phyloP scores from a whole-genome alignment of 768 basidiomycete genomes.

The Hirschioporus abietinus region DNA sequence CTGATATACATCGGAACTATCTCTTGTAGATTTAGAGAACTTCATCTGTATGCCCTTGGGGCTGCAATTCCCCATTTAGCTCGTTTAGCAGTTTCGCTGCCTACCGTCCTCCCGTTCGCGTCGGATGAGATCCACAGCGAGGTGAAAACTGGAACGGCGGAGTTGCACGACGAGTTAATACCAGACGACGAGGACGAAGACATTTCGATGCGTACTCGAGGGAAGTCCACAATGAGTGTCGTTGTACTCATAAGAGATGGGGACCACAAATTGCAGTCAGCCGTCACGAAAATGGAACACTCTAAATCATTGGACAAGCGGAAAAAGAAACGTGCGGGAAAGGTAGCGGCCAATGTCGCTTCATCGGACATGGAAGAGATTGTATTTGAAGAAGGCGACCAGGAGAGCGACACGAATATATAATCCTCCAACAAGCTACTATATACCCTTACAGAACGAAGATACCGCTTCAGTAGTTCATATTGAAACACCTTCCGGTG shows the following conservation, averaged over 20 bases:
- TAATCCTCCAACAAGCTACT: neutral
- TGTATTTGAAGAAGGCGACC: neutral
- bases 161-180: slow-evolving; percentile 73
- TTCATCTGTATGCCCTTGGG: slow-evolving; percentile 79
- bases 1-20: neutral
- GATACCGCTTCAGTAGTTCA: neutral
- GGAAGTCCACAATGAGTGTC: slow-evolving; percentile 64
- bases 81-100: slow-evolving; percentile 64
- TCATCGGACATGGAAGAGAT: neutral
- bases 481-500: neutral
- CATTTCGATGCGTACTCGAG: slow-evolving; percentile 53
- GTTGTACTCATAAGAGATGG: slow-evolving; percentile 58
- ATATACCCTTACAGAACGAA: neutral
- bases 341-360: neutral
- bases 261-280: slow-evolving; percentile 17
- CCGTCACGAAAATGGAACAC: neutral
- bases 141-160: slow-evolving; percentile 62
- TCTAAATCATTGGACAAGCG: neutral
- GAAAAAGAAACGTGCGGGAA: neutral
- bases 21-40: slow-evolving; percentile 71
- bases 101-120: slow-evolving; percentile 64
- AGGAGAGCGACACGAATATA: neutral
- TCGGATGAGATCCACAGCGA: slow-evolving; percentile 57
- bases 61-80: slow-evolving; percentile 83
- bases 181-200: slow-evolving; percentile 71